Evolutionary conservation across 495 filamentous ascomycete genomes (phyloP), one percentile per base, ranked within the genome.

Genomic region (Achaetomiella virescens): DNA sequence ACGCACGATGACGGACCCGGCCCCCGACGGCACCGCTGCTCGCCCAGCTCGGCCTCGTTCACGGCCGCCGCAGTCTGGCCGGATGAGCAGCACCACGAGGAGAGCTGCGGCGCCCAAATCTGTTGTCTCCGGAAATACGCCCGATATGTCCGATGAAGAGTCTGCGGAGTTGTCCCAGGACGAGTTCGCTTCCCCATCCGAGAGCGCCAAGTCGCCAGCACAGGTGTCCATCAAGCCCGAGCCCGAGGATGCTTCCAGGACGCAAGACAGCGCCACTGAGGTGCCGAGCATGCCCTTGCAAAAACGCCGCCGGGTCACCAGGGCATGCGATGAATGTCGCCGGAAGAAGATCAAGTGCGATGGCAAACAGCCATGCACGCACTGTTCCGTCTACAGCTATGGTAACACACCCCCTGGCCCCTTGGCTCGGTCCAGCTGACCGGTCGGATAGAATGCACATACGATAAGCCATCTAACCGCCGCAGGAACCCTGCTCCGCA

Each of bases 331-430:
- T 67, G 95, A 98, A 68, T 98, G 91, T 66, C 81, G 93, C 45
- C 79, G 93, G 61, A 98, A 98, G 72, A 98, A 98, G 72, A 97
- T 97, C 69, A 98, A 97, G 71, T 97, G 92, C 65, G 92, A 97
- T 66, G 93, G 93, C 54, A 95, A 95, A 72, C 91, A 96, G 70
- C 95, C 93, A 9, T 98, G 93, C 70, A 96, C 93, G 2, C 93
- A 97, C 70, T 98, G 93, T 72, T 95, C 90, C 7, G 90, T 97
- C 36, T 97, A 98, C 72, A 95, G 89, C 70, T 98, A 97, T 77
- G 93, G 93, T 98, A 81, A 72, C 81, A 70, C 41, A 51, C 46
- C 38, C 54, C 20, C 22, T 36, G 1, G 3, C 40, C 42, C 42
- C 24, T 48, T 27, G 9, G 25, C 18, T 37, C 51, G 6, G 40